Percentiles rank a stretch among this genome's conserved stretches.
Evolutionary conservation across 2,329 filamentous ascomycete genomes (phyloP).

Genomic region (Hortaea sp.): DNA sequence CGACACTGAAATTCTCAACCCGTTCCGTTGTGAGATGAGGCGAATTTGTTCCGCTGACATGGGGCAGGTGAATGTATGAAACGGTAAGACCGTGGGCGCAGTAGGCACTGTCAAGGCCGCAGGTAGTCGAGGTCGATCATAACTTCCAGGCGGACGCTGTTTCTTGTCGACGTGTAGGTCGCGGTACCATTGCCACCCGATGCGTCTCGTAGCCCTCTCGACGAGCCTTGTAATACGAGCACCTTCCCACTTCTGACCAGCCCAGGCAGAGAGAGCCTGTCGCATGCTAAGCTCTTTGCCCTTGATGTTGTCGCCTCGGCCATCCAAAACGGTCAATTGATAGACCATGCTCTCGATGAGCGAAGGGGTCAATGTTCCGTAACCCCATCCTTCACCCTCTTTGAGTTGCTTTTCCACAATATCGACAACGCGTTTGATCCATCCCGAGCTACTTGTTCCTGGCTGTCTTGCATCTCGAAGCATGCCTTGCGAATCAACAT

Average conservation of each 20-base stretch:
- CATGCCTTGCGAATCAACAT: constrained; percentile 77
- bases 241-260: constrained; percentile 74
- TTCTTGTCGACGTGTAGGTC: constrained; percentile 61
- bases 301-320: constrained; percentile 19
- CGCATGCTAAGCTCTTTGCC: constrained; percentile 30
- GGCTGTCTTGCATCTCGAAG: constrained; percentile 60
- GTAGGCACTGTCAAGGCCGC: constrained; percentile 64
- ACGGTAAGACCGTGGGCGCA: constrained; percentile 88
- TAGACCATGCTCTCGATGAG: constrained; percentile 34
- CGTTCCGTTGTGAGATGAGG: constrained; percentile 90
- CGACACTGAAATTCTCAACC: constrained; percentile 81
- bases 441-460: constrained; percentile 56
- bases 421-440: constrained; percentile 81
- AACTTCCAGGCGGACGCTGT: constrained; percentile 48
- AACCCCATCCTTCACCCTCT: constrained; percentile 81
- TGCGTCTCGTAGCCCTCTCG: constrained; percentile 69
- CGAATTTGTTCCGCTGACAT: constrained; percentile 85
- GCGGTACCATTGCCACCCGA: constrained; percentile 78
- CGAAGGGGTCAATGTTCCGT: constrained; percentile 48
- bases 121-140: constrained; percentile 66
- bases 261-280: constrained; percentile 43
- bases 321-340: constrained; percentile 34
- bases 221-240: constrained; percentile 72
- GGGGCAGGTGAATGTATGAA: constrained; percentile 95
- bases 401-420: constrained; percentile 81